A percentile compares a stretch with the other conserved stretches of the same genome.
These are phyloP conservation scores for Ceratocystis harringtonii DNA, from an alignment of 2,329 filamentous ascomycete species.

Conservation along the genomic window DNA sequence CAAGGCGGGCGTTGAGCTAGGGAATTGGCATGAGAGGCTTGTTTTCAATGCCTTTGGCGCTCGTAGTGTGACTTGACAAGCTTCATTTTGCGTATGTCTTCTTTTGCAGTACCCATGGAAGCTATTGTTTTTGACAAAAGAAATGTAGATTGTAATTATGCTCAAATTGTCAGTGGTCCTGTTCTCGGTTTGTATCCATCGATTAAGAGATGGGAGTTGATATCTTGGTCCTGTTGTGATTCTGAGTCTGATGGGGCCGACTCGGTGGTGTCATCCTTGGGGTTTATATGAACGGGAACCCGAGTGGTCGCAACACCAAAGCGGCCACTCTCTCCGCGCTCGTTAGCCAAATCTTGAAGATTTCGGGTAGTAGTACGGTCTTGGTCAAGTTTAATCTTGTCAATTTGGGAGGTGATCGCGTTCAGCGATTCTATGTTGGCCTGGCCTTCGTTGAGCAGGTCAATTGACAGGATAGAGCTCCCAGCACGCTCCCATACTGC, in stretches of 20 bases:
- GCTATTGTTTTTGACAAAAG: not conserved
- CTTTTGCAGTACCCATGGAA: not conserved
- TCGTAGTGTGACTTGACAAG: not conserved
- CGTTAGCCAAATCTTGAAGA: constrained; percentile 33
- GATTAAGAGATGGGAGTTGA: constrained; percentile 12
- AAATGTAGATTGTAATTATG: constrained; percentile 5
- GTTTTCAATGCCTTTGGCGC: not conserved
- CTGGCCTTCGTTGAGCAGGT: constrained; percentile 52
- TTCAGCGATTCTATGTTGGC: constrained; percentile 31
- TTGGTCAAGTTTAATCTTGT: constrained; percentile 31
- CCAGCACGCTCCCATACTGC: constrained; percentile 70
- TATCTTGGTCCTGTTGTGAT: constrained; percentile 4
- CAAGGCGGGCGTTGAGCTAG: not conserved
- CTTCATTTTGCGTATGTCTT: not conserved
- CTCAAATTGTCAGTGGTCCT: not conserved
- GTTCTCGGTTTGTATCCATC: constrained; percentile 15
- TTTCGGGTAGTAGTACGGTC: constrained; percentile 29
- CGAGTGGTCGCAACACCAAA: constrained; percentile 16
- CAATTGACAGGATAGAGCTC: constrained; percentile 40
- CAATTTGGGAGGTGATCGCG: constrained; percentile 26
- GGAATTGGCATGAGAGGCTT: not conserved
- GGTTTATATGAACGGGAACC: constrained; percentile 20
- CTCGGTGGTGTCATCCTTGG: constrained; percentile 8
- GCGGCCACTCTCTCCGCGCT: constrained; percentile 29
- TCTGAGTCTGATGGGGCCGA: not conserved